phyloP scores from a whole-genome alignment of 371 early-diverging fungal species.

The Mucor mucedo region DNA sequence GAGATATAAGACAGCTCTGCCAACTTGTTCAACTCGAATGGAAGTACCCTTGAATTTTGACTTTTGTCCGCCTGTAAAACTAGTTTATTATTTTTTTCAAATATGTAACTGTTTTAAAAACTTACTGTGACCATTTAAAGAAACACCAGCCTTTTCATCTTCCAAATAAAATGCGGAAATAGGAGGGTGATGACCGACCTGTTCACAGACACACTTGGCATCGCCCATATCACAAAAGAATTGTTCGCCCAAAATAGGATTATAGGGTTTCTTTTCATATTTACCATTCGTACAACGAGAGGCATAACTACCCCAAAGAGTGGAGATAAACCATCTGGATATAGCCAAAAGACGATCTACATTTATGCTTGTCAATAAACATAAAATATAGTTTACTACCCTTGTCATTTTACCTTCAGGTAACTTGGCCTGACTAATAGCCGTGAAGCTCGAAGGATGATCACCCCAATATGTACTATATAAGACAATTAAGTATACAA shows the following conservation, averaged over 20 bases:
- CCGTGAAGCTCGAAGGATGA: constrained; percentile 42
- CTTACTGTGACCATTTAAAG: constrained; percentile 64
- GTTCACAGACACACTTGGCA: constrained; percentile 63
- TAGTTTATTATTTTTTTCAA: neutral
- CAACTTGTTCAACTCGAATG: constrained; percentile 69
- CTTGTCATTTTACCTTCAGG: constrained; percentile 50
- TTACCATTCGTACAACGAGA: constrained; percentile 42
- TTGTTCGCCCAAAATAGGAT: constrained; percentile 90
- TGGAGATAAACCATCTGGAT: constrained; percentile 51
- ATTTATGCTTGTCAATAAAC: neutral
- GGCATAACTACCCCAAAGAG: constrained; percentile 70
- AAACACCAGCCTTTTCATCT: constrained; percentile 66
- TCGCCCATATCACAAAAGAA: constrained; percentile 62
- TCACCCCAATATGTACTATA: constrained; percentile 36
- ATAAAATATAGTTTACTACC: neutral
- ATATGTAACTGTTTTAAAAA: neutral
- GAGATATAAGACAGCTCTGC: constrained; percentile 56
- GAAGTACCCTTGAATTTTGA: constrained; percentile 70
- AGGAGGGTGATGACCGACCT: constrained; percentile 98
- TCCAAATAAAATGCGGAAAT: constrained; percentile 75
- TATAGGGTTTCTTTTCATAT: constrained; percentile 80
- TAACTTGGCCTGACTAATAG: constrained; percentile 50
- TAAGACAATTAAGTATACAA: neutral
- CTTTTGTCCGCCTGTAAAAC: constrained; percentile 57
- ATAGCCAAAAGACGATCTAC: constrained; percentile 37